Percentiles rank a stretch among this genome's conserved stretches.
Conservation (phyloP, 148 eudicot genomes). For the Spergularia marina region DNA sequence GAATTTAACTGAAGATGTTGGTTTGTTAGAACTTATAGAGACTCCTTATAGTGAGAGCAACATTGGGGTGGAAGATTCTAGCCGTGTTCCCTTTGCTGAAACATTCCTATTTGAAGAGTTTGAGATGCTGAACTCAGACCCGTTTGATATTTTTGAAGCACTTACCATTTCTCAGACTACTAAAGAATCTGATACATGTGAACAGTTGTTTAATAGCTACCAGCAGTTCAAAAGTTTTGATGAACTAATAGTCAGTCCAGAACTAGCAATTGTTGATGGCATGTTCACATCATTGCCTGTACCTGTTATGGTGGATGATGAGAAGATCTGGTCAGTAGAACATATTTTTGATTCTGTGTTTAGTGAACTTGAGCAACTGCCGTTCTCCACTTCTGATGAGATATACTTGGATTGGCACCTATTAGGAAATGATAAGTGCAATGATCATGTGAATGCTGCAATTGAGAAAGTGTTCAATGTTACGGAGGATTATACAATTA, state of each 20-base stretch:
- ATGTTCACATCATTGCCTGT: constrained; percentile 72
- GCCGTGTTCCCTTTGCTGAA: constrained; percentile 9
- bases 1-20: constrained; percentile 36
- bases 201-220: constrained; percentile 40
- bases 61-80: constrained; percentile 26
- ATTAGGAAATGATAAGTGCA: constrained; percentile 50
- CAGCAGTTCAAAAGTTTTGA: constrained; percentile 45
- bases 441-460: constrained; percentile 33
- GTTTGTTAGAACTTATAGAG: constrained; percentile 43
- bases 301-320: constrained; percentile 55
- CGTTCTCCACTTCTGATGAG: constrained; percentile 63
- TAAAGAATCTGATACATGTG: constrained; percentile 39
- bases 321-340: constrained; percentile 38
- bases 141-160: constrained; percentile 38
- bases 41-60: constrained; percentile 33
- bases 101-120: constrained; percentile 55
- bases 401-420: constrained; percentile 91
- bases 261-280: constrained; percentile 67
- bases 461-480: constrained; percentile 52
- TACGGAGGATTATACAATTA: constrained; percentile 34
- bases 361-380: constrained; percentile 46
- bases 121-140: constrained; percentile 43
- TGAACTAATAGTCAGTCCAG: constrained; percentile 58
- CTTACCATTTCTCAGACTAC: constrained; percentile 27
- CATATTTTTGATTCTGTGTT: constrained; percentile 36